Base-by-base conservation (phyloP, 176 grass and related monocot genomes). In the Aechmea fasciata region DNA sequence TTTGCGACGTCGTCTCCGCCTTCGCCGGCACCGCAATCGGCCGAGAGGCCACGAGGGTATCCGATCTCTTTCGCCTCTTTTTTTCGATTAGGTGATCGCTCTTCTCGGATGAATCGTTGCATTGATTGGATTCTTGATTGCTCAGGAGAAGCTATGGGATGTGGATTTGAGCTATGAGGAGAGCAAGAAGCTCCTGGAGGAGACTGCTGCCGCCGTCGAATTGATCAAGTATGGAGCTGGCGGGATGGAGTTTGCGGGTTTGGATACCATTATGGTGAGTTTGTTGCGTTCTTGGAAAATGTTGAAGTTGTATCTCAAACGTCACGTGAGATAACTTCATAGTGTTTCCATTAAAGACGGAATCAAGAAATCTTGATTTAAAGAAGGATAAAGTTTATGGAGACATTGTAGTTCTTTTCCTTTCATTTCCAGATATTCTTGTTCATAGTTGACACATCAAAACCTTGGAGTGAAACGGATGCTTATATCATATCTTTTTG, bases 81-180 rank as follows among this genome's bases (percentile, higher is more conserved):
- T 8, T 29, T 5, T 59, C 57, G 11, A 9, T 17, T 52, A 28
- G 13, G 5, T 19, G 26, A 18, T 70, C 69, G 13, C 33, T 62
- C 3, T 49, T 79, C 64, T 73, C 51, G 78, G 61, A n/a, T 70
- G 74, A 9, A 10, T 11, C 10, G 11, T 57, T 28, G 48, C 24
- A 51, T 64, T 49, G 25, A 63, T 50, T 74, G 65, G 0, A 19
- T 72, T 11, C 2, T 63, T 10, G 80, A 26, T 66, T 24, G 13
- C 47, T 67, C 81, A 91, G 88, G 52, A 71, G 54, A 83, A 82
- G 57, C 75, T 91, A 51, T 91, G 67, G 74, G 82, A 59, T 10
- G 79, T 87, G 63, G 84, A 68, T 59, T 80, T 91, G 61, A 84
- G 81, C 79, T 91, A 80, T 66, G 88, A 91, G 57, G 75, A 82